These are phyloP conservation scores for Candida nitratophila DNA, from an alignment of 805 yeast genomes.

Conservation along the genomic window DNA sequence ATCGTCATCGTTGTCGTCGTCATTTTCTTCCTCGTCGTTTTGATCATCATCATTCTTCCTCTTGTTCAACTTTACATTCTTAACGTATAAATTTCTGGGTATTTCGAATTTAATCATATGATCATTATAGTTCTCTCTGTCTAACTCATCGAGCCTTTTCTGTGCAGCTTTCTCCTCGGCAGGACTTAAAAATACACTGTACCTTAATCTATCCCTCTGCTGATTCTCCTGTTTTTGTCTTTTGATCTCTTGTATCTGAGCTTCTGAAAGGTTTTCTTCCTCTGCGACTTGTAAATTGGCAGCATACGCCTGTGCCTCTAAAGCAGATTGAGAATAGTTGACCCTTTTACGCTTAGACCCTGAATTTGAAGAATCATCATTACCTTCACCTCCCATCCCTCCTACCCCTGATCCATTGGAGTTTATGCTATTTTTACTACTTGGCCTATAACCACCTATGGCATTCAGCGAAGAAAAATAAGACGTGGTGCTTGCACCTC, in stretches of 20 bases:
- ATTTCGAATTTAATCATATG: conserved; percentile 26
- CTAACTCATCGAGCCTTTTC: conserved; percentile 34
- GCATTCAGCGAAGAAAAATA: conserved; percentile 23
- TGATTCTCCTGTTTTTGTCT: conserved; percentile 10
- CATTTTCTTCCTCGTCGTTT: neutral
- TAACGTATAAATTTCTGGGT: conserved; percentile 22
- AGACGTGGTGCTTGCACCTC: conserved; percentile 15
- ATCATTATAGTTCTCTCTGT: conserved; percentile 37
- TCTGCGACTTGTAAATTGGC: neutral
- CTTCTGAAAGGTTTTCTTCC: neutral
- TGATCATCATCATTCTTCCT: neutral
- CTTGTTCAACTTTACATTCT: neutral
- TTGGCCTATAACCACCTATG: conserved; percentile 1
- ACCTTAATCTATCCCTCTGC: neutral
- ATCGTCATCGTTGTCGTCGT: neutral
- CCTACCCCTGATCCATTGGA: neutral
- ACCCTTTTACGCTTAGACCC: conserved; percentile 22
- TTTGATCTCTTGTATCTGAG: conserved; percentile 15
- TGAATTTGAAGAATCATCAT: conserved; percentile 1
- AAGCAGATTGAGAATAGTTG: conserved; percentile 25
- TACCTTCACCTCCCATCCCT: neutral
- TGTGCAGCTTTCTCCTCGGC: conserved; percentile 28
- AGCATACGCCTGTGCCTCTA: conserved; percentile 11
- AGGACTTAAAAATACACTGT: conserved; percentile 6
- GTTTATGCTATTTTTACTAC: too few relatives aligned